These are phyloP conservation scores for Fusarium acutatum DNA, from an alignment of 2,329 filamentous ascomycete genomes.

Conservation along the genomic window DNA sequence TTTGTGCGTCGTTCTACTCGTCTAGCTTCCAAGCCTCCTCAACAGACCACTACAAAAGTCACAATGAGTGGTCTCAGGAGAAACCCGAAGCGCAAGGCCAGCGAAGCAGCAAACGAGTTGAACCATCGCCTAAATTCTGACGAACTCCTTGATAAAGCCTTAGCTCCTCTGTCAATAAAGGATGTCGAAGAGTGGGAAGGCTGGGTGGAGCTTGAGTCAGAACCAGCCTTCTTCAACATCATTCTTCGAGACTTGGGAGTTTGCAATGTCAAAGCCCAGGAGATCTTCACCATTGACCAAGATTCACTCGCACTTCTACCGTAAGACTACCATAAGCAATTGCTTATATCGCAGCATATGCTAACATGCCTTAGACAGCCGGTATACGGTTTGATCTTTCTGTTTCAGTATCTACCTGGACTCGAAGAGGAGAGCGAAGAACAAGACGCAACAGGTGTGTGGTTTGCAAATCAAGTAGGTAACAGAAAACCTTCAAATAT, in stretches of 20 bases:
- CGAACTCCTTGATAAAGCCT: constrained; percentile 55
- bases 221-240: constrained; percentile 87
- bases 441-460: constrained; percentile 69
- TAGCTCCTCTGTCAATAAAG: constrained; percentile 57
- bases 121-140: constrained; percentile 44
- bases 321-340: constrained; percentile 50
- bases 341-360: not conserved
- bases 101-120: constrained; percentile 44
- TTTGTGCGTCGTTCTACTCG: constrained; percentile 35
- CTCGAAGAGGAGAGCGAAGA: constrained; percentile 61
- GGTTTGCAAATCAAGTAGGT: constrained; percentile 91
- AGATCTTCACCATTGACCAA: constrained; percentile 78
- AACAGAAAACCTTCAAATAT: not conserved
- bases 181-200: constrained; percentile 72
- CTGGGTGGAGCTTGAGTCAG: constrained; percentile 88
- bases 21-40: constrained; percentile 10
- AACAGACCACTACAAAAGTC: not conserved
- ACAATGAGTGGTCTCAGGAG: constrained; percentile 42
- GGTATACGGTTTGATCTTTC: constrained; percentile 86
- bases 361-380: constrained; percentile 64
- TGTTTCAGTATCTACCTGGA: constrained; percentile 75
- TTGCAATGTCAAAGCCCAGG: constrained; percentile 74
- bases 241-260: constrained; percentile 85
- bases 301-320: constrained; percentile 69
- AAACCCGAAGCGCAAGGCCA: constrained; percentile 57